Base-by-base conservation (phyloP, 352 stramenopile species). In the Thalassiosira exigua region DNA sequence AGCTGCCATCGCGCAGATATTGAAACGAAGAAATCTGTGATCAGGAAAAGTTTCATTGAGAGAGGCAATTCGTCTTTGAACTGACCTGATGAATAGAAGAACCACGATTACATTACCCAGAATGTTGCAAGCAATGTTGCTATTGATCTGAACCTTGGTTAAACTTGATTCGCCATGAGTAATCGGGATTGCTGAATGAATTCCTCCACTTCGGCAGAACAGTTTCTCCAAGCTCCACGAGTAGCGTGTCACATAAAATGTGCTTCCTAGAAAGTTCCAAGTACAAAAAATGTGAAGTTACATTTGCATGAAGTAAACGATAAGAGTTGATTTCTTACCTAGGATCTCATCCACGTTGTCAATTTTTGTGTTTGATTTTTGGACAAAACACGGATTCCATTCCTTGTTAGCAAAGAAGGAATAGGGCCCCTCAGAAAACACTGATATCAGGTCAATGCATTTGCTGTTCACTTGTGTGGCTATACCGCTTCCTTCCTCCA, bases 181-280 rank as follows among this genome's bases (percentile, higher is more conserved):
- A 22, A 85, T 60, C 30, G 66, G 60, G 14, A 85, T 75, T 14
- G 62, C 3, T 14, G 46, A 51, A 12, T 32, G 39, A 3, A 79
- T 21, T 14, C 52, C 44, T 53, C 64, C 64, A 29, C 11, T 71
- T 11, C 62, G 41, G 51, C 69, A 85, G 22, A 81, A 85, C 2
- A 85, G 51, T 33, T 81, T 85, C 19, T 85, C 70, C 42, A 85
- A 65, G 33, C 48, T 70, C 76, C 76, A 85, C 1, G 70, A 79
- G 17, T 79, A 61, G 22, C 64, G 57, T 4, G 76, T 85, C 5
- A 81, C 46, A 21, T 68, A 81, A 7, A 65, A 30, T 36, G 29
- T 51, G 3, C 60, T 72, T 21, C 39, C 54, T 19, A 44, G 36
- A 44, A 44, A 14, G 36, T 14, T 44, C 14, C 36, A 14, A 44